These are phyloP conservation scores for Leishmania turanica DNA, from an alignment of 208 protist genomes.

Conservation along the genomic window DNA sequence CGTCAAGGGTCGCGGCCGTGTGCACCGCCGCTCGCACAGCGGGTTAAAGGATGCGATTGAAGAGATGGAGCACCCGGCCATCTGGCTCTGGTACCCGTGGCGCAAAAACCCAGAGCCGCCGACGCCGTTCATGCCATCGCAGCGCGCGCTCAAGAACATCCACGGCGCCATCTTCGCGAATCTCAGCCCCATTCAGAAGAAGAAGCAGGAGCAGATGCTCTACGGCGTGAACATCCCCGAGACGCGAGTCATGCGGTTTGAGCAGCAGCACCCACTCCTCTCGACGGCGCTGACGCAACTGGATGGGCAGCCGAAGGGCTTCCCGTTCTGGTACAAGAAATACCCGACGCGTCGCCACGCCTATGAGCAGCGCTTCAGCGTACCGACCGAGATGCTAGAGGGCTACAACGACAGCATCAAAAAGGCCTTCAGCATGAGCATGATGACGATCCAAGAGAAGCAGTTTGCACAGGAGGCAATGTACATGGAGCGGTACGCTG, in stretches of 20 bases:
- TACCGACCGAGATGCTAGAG: conserved; percentile 90
- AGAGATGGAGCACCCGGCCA: conserved; percentile 89
- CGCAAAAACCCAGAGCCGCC: conserved; percentile 92
- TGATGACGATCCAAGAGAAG: conserved; percentile 92
- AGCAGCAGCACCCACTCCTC: conserved; percentile 87
- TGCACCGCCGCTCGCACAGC: conserved; percentile 83
- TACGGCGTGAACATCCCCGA: conserved; percentile 88
- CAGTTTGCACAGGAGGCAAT: conserved; percentile 88
- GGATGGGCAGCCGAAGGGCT: conserved; percentile 84
- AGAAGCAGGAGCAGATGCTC: conserved; percentile 89
- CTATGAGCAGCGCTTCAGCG: conserved; percentile 90
- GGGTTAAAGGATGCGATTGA: conserved; percentile 80
- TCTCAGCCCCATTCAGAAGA: conserved; percentile 86
- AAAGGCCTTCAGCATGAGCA: conserved; percentile 69
- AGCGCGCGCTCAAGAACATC: conserved; percentile 89
- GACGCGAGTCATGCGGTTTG: conserved; percentile 78
- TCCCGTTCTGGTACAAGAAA: conserved; percentile 94
- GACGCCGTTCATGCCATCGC: conserved; percentile 87
- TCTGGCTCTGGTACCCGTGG: conserved; percentile 94
- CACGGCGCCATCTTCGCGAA: conserved; percentile 86
- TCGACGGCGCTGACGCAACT: conserved; percentile 69
- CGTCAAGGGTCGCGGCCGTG: conserved; percentile 82
- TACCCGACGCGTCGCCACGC: conserved; percentile 92
- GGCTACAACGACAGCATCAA: conserved; percentile 85
- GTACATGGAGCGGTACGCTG: conserved; percentile 93